A percentile compares a stretch with the other conserved stretches of the same genome.
Evolutionary conservation across 1,284 basidiomycete species (phyloP).

Genomic region (Malassezia yamatoensis): DNA sequence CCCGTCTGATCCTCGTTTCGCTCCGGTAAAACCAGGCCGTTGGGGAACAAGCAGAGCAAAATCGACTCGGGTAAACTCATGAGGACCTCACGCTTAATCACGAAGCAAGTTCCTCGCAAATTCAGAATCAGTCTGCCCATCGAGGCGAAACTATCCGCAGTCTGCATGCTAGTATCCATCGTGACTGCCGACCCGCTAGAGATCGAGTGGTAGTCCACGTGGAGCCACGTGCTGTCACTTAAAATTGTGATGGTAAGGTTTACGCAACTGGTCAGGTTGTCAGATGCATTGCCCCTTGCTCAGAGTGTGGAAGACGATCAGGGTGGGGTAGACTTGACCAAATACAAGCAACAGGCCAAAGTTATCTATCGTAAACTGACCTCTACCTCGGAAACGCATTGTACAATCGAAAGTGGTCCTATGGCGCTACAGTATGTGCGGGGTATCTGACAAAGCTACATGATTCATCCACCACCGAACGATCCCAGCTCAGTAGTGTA

Average conservation of each 20-base stretch:
- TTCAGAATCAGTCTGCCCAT: constrained; percentile 80
- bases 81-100: constrained; percentile 91
- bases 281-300: constrained; percentile 36
- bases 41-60: constrained; percentile 89
- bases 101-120: constrained; percentile 78
- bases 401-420: constrained; percentile 89
- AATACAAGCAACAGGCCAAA: constrained; percentile 97
- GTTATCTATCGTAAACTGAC: constrained; percentile 80
- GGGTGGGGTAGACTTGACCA: constrained; percentile 84
- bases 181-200: neutral
- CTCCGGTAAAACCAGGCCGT: constrained; percentile 76
- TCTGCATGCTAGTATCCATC: constrained; percentile 27
- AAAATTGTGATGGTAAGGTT: constrained; percentile 35
- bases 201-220: neutral
- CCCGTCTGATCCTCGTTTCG: constrained; percentile 49
- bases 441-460: constrained; percentile 62
- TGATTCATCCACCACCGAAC: constrained; percentile 56
- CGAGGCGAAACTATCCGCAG: constrained; percentile 16
- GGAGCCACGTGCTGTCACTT: neutral
- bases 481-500: constrained; percentile 61
- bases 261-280: constrained; percentile 43
- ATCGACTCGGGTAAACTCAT: constrained; percentile 98
- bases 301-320: constrained; percentile 51
- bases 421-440: constrained; percentile 75
- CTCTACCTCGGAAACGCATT: constrained; percentile 82